Evolutionary conservation across 164 flowering plant genomes (phyloP).

Genomic region (Vitis riparia): DNA sequence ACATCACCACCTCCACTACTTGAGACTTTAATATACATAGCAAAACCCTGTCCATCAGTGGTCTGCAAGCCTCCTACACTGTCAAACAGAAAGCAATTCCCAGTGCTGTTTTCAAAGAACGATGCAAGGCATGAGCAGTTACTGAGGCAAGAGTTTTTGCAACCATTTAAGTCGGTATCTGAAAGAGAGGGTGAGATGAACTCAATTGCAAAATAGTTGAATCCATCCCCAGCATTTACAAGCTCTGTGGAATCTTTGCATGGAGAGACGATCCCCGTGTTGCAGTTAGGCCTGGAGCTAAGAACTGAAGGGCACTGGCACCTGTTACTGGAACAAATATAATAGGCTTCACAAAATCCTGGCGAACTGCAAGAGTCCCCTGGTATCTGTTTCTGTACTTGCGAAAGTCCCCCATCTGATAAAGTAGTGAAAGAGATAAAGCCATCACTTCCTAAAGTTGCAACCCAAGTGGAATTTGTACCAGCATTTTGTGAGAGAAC

Average conservation of each 20-base stretch:
- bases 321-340: conserved; percentile 34
- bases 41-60: conserved; percentile 21
- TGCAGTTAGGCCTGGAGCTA: conserved; percentile 25
- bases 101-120: conserved; percentile 49
- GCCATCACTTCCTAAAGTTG: conserved; percentile 54
- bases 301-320: conserved; percentile 51
- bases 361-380: conserved; percentile 44
- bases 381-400: conserved; percentile 38
- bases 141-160: conserved; percentile 40
- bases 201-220: conserved; percentile 49
- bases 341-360: conserved; percentile 46
- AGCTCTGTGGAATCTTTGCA: conserved; percentile 36
- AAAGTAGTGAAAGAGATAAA: conserved; percentile 42
- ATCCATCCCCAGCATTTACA: conserved; percentile 36
- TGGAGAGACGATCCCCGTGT: conserved; percentile 33
- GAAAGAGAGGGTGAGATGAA: conserved; percentile 31
- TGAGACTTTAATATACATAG: conserved; percentile 45
- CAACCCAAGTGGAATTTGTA: conserved; percentile 50
- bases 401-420: conserved; percentile 11
- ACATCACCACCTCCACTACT: conserved; percentile 8
- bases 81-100: conserved; percentile 56
- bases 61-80: conserved; percentile 44
- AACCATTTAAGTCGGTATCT: conserved; percentile 39
- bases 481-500: conserved; percentile 21
- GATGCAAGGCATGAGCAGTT: conserved; percentile 64